Conservation (phyloP, 192 early-diverging fungal genomes). For the Backusella mclennaniae region DNA sequence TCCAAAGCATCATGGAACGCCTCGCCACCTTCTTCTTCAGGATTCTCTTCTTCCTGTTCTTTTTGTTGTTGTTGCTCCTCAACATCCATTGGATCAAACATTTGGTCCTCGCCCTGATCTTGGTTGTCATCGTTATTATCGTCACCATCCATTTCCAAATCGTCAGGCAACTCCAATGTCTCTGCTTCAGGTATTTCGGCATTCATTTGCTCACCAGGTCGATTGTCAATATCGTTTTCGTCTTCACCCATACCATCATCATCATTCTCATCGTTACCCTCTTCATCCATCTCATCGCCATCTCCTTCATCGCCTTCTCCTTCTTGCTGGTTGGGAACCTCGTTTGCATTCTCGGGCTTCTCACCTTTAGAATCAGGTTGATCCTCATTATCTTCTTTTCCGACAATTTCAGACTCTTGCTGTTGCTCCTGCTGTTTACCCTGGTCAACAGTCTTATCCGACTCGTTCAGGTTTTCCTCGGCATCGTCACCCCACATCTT, state of each 20-base stretch:
- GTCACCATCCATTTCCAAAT: constrained; percentile 68
- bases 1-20: constrained; percentile 40
- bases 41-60: constrained; percentile 39
- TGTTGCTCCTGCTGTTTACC: constrained; percentile 46
- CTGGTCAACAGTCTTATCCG: constrained; percentile 69
- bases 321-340: constrained; percentile 50
- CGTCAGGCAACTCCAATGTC: constrained; percentile 75
- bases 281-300: constrained; percentile 46
- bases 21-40: constrained; percentile 42
- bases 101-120: constrained; percentile 42
- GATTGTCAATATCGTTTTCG: constrained; percentile 44
- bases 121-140: constrained; percentile 54
- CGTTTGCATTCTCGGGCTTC: constrained; percentile 35
- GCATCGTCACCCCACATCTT: constrained; percentile 96
- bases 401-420: constrained; percentile 61
- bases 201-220: constrained; percentile 46
- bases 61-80: constrained; percentile 43
- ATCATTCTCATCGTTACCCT: constrained; percentile 50
- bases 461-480: constrained; percentile 54
- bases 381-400: constrained; percentile 57
- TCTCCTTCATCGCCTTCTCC: constrained; percentile 38
- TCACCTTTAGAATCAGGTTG: constrained; percentile 43
- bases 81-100: constrained; percentile 53
- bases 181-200: constrained; percentile 69
- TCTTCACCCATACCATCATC: constrained; percentile 43